Evolutionary conservation across 306 rosid genomes (phyloP).

Genomic region (Vigna mungo): DNA sequence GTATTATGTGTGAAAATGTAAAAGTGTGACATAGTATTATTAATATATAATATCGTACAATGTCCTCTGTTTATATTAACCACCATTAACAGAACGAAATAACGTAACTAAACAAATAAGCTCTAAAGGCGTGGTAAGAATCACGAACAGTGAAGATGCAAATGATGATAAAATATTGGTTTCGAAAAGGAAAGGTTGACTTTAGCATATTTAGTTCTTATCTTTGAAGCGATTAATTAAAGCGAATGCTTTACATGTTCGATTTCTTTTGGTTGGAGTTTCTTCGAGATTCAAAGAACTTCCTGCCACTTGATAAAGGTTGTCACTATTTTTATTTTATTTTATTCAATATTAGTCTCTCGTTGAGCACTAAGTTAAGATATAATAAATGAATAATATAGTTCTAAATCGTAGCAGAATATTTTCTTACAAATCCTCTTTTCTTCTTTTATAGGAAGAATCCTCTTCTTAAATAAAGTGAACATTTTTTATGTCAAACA

Average conservation of each 20-base stretch:
- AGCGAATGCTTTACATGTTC: neutral
- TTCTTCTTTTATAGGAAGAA: neutral
- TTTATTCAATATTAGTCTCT: neutral
- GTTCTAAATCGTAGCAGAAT: neutral
- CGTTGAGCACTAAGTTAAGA: neutral
- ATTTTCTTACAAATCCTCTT: neutral
- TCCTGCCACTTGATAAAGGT: neutral
- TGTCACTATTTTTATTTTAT: constrained; percentile 15
- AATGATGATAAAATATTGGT: constrained; percentile 8
- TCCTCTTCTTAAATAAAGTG: neutral
- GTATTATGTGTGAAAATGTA: no score
- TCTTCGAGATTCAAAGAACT: neutral
- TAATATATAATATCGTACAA: neutral
- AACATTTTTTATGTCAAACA: neutral
- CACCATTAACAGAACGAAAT: neutral
- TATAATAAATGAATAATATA: neutral
- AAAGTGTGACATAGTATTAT: no score
- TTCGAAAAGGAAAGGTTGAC: neutral
- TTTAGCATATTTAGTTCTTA: neutral
- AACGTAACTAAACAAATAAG: neutral
- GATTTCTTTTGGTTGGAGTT: neutral
- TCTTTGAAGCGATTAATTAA: constrained; percentile 7
- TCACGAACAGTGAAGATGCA: neutral
- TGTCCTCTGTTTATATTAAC: neutral
- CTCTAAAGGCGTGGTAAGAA: neutral